Base-by-base conservation (phyloP, 106 monocot species). In the Apostasia shenzhenica region DNA sequence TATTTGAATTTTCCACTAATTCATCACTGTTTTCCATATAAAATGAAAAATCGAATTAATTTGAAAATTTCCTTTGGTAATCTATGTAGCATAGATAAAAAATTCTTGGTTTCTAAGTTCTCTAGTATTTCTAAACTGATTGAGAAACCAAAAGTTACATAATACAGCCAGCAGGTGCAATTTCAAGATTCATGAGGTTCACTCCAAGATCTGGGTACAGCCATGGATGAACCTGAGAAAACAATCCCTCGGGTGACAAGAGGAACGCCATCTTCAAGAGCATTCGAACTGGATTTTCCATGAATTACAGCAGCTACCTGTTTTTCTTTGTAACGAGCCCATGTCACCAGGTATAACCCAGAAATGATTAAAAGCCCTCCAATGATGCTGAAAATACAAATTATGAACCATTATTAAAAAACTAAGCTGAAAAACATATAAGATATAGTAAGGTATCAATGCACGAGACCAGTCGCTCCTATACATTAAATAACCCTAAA, bases 301-400 rank as follows among this genome's bases (percentile, higher is more conserved):
- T 62, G 50, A 2, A 62, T 45, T 39, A 67, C 79, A 1, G 45
- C 41, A 5, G 65, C 57, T 42, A 53, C 48, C 61, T 76, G 78
- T 59, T 65, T 71, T 76, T 92, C 88, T 81, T 55, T 79, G 64
- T 74, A 76, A 10, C 92, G 82, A 13, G 88, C 88, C 88, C 92
- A 92, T 2, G 88, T 92, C 14, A 92, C 92, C 50, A 88, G 67
- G 73, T 92, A 88, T 55, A 92, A 70, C 41, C 88, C 92, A 72
- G 67, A 72, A 48, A 88, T 76, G 48, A 92, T 88, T 41, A 87
- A 73, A 60, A 73, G 65, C 41, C 91, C 91, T 48, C 87, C 91
- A 82, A 85, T 56, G 78, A 91, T 81, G 75, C 91, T 91, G 87
- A 51, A 52, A 83, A 40, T 58, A 75, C 63, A 62, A 12, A 45